Evolutionary conservation across 2,329 filamentous ascomycete genomes (phyloP).

Genomic region (Diaporthe sp.): DNA sequence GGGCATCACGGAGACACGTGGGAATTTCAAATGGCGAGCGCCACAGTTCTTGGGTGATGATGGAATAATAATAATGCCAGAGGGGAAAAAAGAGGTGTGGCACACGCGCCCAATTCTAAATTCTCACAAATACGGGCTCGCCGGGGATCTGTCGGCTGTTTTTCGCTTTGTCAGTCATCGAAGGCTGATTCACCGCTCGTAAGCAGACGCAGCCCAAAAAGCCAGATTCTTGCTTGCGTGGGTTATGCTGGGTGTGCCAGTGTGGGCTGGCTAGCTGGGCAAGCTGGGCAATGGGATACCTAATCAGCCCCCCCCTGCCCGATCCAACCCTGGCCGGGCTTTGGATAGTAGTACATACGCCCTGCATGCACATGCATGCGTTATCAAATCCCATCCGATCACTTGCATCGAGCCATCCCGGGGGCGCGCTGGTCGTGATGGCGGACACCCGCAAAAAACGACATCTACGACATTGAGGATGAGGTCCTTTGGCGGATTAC

Average conservation of each 20-base stretch:
- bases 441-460: background rate
- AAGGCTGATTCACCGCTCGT: constrained; percentile 27
- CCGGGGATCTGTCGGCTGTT: constrained; percentile 16
- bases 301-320: background rate
- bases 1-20: background rate
- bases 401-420: background rate
- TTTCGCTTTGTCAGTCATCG: constrained; percentile 12
- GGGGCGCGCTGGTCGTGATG: background rate
- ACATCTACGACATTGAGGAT: constrained; percentile 10
- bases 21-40: background rate
- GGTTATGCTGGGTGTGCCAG: background rate
- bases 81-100: background rate
- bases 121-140: constrained; percentile 29
- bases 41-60: background rate
- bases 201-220: background rate
- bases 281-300: background rate
- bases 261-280: background rate
- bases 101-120: constrained; percentile 5
- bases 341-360: background rate
- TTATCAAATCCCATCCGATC: constrained; percentile 15
- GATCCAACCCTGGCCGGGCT: background rate
- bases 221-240: background rate
- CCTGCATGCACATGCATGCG: constrained; percentile 4
- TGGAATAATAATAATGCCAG: background rate
- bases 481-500: background rate